A percentile compares a stretch with the other conserved stretches of the same genome.
phyloP scores from a whole-genome alignment of 140 eudicot genomes.

The Oenanthe javanica region DNA sequence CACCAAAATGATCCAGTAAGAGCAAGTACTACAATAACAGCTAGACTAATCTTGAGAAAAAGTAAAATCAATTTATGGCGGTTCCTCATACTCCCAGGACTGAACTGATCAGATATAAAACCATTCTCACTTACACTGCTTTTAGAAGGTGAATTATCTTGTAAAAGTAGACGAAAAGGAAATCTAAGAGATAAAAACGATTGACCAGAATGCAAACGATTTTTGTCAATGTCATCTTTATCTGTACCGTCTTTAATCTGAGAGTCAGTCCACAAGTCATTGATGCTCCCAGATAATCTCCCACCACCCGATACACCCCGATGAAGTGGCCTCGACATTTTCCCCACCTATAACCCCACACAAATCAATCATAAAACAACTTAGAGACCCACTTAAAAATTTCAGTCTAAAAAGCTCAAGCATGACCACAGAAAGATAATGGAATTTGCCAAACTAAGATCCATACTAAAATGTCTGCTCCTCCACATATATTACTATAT shows the following conservation, averaged over 20 bases:
- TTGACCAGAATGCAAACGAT: constrained; percentile 34
- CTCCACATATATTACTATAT: background rate
- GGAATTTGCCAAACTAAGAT: background rate
- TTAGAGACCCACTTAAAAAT: background rate
- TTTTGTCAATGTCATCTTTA: constrained; percentile 56
- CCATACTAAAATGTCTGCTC: background rate
- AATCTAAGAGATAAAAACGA: constrained; percentile 36
- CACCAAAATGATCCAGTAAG: constrained; percentile 77
- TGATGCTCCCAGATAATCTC: constrained; percentile 42
- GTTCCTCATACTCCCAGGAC: constrained; percentile 41
- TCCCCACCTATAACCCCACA: constrained; percentile 33
- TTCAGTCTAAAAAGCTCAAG: background rate
- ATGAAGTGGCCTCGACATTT: constrained; percentile 90
- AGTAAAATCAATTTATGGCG: constrained; percentile 51
- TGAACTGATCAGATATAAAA: constrained; percentile 47
- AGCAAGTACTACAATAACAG: constrained; percentile 62
- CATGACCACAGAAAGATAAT: background rate
- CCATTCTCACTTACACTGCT: constrained; percentile 54
- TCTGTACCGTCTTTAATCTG: constrained; percentile 73
- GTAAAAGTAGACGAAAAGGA: constrained; percentile 51
- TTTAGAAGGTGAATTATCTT: constrained; percentile 45
- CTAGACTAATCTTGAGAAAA: constrained; percentile 62
- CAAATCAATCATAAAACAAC: background rate
- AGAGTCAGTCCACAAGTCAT: constrained; percentile 72
- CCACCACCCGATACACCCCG: constrained; percentile 75